These are phyloP conservation scores for Gastrolobium bilobum DNA, from an alignment of 306 rosid genomes.

Conservation along the genomic window DNA sequence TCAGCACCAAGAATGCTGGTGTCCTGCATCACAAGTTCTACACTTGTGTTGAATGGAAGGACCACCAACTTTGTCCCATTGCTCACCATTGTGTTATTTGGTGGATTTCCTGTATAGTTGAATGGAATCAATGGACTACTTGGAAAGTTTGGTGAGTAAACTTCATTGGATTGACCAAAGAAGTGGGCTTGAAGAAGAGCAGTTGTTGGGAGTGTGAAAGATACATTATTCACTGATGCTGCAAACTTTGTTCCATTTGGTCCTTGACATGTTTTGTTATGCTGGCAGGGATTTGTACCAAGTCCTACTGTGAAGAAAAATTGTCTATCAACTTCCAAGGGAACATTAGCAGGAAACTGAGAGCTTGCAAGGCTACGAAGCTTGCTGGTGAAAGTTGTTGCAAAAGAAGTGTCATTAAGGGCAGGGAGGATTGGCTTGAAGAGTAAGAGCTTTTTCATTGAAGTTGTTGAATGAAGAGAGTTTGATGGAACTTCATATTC, in stretches of 20 bases:
- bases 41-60: slow-evolving; percentile 69
- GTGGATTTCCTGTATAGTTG: background rate
- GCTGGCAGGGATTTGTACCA: slow-evolving; percentile 56
- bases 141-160: background rate
- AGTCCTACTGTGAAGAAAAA: slow-evolving; percentile 73
- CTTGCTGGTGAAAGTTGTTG: slow-evolving; percentile 51
- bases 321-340: slow-evolving; percentile 53
- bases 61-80: slow-evolving; percentile 70
- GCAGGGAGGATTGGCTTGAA: slow-evolving; percentile 56
- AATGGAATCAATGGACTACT: background rate
- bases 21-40: slow-evolving; percentile 51
- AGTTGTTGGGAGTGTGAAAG: slow-evolving; percentile 14
- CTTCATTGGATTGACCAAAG: background rate
- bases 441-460: slow-evolving; percentile 48
- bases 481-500: slow-evolving; percentile 57
- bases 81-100: slow-evolving; percentile 30
- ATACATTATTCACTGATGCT: slow-evolving; percentile 64
- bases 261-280: background rate
- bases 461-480: slow-evolving; percentile 21
- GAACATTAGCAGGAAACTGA: slow-evolving; percentile 59
- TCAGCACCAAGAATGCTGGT: background rate
- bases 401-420: slow-evolving; percentile 63
- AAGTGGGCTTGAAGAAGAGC: slow-evolving; percentile 73
- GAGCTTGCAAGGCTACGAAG: slow-evolving; percentile 57
- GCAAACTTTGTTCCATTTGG: slow-evolving; percentile 54